A percentile compares a stretch with the other conserved stretches of the same genome.
phyloP scores from a whole-genome alignment of 1,284 basidiomycete genomes.

The Cutaneotrichosporon cavernicola region DNA sequence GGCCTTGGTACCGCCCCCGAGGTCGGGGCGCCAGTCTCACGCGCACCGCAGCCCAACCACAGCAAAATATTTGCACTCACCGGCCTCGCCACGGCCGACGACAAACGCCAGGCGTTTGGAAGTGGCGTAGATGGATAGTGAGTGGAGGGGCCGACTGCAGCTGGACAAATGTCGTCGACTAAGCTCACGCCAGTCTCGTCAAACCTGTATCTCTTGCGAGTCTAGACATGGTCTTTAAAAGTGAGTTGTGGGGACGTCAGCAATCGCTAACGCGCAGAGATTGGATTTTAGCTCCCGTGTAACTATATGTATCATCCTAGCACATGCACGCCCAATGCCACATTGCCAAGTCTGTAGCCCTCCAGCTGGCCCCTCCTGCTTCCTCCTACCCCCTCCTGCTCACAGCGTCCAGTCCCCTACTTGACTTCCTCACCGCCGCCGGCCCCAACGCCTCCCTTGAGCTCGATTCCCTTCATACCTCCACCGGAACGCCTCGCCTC shows the following conservation, averaged over 20 bases:
- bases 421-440: conserved; percentile 46
- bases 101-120: conserved; percentile 85
- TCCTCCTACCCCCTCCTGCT: background rate
- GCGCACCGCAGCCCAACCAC: conserved; percentile 16
- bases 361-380: background rate
- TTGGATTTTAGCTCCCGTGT: conserved; percentile 25
- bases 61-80: conserved; percentile 82
- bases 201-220: conserved; percentile 90
- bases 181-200: conserved; percentile 62
- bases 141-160: conserved; percentile 42
- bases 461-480: conserved; percentile 45
- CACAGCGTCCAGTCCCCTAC: background rate
- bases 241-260: conserved; percentile 26
- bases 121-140: conserved; percentile 94
- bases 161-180: background rate
- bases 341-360: background rate
- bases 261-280: conserved; percentile 22
- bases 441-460: conserved; percentile 43
- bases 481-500: conserved; percentile 30
- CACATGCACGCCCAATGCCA: background rate
- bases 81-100: conserved; percentile 86
- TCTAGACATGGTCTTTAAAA: conserved; percentile 79
- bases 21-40: background rate
- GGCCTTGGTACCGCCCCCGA: background rate
- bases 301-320: background rate